These are phyloP conservation scores for Xylariaceae sp. DNA, from an alignment of 2,329 filamentous ascomycete species.

Conservation along the genomic window DNA sequence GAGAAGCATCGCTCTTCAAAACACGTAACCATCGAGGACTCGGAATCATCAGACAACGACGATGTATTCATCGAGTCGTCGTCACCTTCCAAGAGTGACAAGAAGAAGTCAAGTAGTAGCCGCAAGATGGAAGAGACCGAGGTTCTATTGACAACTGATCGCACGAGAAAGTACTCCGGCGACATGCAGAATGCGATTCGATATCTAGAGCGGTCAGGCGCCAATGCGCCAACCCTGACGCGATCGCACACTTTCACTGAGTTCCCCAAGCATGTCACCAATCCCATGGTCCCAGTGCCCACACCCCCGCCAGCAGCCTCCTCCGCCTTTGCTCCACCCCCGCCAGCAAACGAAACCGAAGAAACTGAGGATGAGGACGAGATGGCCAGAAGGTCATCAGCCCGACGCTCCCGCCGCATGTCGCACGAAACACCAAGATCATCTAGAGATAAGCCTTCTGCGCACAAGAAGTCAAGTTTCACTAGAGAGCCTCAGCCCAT, in stretches of 20 bases:
- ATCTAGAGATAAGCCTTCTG: conserved; percentile 28
- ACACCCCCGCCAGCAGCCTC: conserved; percentile 24
- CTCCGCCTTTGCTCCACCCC: conserved; percentile 24
- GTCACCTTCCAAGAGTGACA: conserved; percentile 22
- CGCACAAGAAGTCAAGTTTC: conserved; percentile 26
- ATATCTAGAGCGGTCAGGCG: conserved; percentile 29
- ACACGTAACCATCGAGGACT: conserved; percentile 25
- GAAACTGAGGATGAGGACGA: conserved; percentile 28
- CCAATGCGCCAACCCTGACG: conserved; percentile 18
- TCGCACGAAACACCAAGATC: conserved; percentile 29
- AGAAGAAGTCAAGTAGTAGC: conserved; percentile 28
- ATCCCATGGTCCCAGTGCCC: conserved; percentile 31
- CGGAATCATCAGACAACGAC: conserved; percentile 22
- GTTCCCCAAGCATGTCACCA: conserved; percentile 12
- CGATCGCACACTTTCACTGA: conserved; percentile 27
- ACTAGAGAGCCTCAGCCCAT: conserved; percentile 24
- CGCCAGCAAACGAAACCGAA: conserved; percentile 18
- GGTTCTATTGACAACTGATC: conserved; percentile 6
- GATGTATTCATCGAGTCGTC: conserved; percentile 21
- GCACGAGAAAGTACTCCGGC: conserved; percentile 25
- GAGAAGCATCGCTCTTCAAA: conserved; percentile 27
- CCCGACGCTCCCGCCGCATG: conserved; percentile 25
- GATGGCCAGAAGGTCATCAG: conserved; percentile 23
- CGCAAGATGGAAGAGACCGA: conserved; percentile 26
- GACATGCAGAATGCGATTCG: conserved; percentile 26